Conservation (phyloP, 345 rosid species). For the Euphorbia tirucalli region DNA sequence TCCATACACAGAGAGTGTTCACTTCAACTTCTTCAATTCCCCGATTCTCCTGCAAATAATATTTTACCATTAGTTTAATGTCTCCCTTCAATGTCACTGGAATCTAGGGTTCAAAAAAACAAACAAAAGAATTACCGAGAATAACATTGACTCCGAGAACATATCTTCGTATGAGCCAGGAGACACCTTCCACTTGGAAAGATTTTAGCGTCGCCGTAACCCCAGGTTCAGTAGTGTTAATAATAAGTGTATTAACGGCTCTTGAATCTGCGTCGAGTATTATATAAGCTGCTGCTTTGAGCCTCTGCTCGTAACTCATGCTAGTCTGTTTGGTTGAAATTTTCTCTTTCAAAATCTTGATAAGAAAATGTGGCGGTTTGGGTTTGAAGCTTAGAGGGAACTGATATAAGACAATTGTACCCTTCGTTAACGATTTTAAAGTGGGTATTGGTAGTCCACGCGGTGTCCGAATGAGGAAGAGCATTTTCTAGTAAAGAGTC, state of each 20-base stretch:
- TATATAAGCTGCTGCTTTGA: slow-evolving; percentile 61
- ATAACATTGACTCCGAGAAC: slow-evolving; percentile 72
- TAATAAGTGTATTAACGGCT: slow-evolving; percentile 18
- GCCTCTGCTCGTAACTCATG: no score
- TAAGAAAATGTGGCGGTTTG: slow-evolving; percentile 9
- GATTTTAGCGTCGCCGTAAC: slow-evolving; percentile 64
- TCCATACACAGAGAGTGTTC: background rate
- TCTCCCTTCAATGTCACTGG: no score
- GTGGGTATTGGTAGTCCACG: no score
- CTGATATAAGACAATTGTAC: background rate
- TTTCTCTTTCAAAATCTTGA: no score
- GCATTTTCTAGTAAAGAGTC: no score
- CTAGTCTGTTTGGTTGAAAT: no score
- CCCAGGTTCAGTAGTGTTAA: slow-evolving; percentile 41
- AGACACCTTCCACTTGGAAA: slow-evolving; percentile 75
- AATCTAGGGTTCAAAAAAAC: background rate
- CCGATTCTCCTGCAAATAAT: slow-evolving; percentile 59
- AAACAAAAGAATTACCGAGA: slow-evolving; percentile 42
- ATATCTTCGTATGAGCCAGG: slow-evolving; percentile 72
- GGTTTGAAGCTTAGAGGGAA: slow-evolving; percentile 18
- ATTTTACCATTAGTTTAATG: background rate
- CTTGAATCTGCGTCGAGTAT: slow-evolving; percentile 40
- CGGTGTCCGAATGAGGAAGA: background rate
- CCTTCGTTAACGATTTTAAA: background rate
- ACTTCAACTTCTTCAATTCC: background rate